These are phyloP conservation scores for Penicillium sp. DNA, from an alignment of 2,329 filamentous ascomycete genomes.

Conservation along the genomic window DNA sequence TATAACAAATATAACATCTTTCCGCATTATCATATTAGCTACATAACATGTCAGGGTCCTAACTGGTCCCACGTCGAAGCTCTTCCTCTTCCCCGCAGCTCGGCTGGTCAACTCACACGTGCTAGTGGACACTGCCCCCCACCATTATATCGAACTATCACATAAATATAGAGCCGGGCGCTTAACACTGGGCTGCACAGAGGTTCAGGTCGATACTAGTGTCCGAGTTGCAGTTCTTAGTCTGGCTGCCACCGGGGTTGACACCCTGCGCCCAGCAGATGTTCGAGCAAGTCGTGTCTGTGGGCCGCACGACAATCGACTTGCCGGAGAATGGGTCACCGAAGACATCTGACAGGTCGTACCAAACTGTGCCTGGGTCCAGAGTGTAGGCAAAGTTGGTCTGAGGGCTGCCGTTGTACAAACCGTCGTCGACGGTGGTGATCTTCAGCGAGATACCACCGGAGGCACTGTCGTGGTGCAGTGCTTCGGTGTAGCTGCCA, in stretches of 20 bases:
- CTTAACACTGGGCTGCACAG: constrained; percentile 30
- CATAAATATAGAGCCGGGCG: neutral
- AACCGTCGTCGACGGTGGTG: constrained; percentile 36
- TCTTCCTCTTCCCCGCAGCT: neutral
- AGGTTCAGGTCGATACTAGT: constrained; percentile 33
- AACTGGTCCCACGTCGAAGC: neutral
- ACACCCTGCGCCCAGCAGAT: constrained; percentile 37
- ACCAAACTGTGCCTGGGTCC: constrained; percentile 39
- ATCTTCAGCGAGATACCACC: constrained; percentile 48
- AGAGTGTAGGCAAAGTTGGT: constrained; percentile 46
- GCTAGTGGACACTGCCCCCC: neutral
- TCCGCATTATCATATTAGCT: constrained; percentile 1
- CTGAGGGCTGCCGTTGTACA: constrained; percentile 40
- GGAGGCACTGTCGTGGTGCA: constrained; percentile 37
- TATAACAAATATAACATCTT: neutral
- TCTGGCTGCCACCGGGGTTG: constrained; percentile 33
- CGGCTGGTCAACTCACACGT: constrained; percentile 2
- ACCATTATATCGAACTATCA: neutral
- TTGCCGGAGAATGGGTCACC: constrained; percentile 43
- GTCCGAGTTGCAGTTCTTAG: constrained; percentile 29
- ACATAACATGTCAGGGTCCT: neutral
- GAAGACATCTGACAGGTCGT: constrained; percentile 47
- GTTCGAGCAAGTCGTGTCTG: constrained; percentile 24
- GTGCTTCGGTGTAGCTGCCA: constrained; percentile 36
- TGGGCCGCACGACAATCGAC: constrained; percentile 26